A percentile compares a stretch with the other conserved stretches of the same genome.
phyloP scores from a whole-genome alignment of 2,329 filamentous ascomycete genomes.

The Alternaria viburni region DNA sequence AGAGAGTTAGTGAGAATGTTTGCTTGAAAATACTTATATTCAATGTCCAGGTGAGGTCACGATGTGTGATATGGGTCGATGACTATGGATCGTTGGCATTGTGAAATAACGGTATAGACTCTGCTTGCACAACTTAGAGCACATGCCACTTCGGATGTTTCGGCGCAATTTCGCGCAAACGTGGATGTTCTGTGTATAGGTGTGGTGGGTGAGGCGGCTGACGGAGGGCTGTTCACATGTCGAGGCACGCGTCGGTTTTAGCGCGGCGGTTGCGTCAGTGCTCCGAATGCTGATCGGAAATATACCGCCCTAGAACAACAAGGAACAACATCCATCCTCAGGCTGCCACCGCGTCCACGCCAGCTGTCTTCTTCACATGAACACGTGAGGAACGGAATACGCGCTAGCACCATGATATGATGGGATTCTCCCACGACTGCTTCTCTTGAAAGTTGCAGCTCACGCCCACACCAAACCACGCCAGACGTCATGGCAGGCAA shows the following conservation, averaged over 20 bases:
- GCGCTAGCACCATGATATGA: constrained; percentile 22
- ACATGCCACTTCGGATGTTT: not conserved
- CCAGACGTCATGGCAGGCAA: constrained; percentile 24
- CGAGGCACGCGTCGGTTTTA: constrained; percentile 25
- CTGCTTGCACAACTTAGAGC: not conserved
- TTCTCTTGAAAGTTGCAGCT: constrained; percentile 10
- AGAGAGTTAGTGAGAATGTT: not conserved
- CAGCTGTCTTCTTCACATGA: constrained; percentile 7
- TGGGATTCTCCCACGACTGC: not conserved
- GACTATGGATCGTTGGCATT: not conserved
- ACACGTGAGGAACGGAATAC: constrained; percentile 12
- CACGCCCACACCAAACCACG: not conserved
- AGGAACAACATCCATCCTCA: constrained; percentile 7
- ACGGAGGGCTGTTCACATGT: constrained; percentile 21
- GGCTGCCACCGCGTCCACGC: constrained; percentile 20
- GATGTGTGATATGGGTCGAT: not conserved
- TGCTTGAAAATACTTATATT: not conserved
- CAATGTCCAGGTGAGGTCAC: not conserved
- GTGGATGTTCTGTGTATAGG: not conserved
- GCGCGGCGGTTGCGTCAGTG: constrained; percentile 40
- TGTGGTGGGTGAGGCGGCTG: not conserved
- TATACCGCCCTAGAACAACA: constrained; percentile 17
- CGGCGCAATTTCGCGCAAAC: not conserved
- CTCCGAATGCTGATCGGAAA: constrained; percentile 23
- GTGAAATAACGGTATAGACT: not conserved